Conservation (phyloP, 2,329 filamentous ascomycete genomes). For the Beauveria scarabaeidicola region DNA sequence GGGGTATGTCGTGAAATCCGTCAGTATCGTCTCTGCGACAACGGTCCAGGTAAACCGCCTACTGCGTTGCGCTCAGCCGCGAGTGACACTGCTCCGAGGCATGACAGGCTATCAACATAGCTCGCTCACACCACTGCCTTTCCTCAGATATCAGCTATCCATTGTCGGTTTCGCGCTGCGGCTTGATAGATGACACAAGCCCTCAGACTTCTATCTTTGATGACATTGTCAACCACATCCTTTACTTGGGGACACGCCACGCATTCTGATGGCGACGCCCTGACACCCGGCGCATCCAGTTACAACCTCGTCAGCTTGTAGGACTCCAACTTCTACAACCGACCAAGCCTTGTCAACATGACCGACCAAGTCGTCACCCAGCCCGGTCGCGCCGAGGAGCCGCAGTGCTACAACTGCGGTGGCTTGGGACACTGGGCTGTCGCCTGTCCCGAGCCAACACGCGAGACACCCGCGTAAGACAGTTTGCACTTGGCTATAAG, state of each 20-base stretch:
- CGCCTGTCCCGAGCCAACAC: slow-evolving; percentile 43
- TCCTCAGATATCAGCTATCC: not conserved
- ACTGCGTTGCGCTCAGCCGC: not conserved
- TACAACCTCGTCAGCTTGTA: not conserved
- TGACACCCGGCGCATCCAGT: not conserved
- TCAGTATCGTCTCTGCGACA: not conserved
- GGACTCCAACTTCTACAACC: not conserved
- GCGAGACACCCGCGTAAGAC: slow-evolving; percentile 41
- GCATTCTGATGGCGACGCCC: not conserved
- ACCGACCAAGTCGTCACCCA: slow-evolving; percentile 21
- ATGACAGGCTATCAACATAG: not conserved
- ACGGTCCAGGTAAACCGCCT: not conserved
- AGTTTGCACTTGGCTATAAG: not conserved
- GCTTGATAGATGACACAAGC: not conserved
- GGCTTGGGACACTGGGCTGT: slow-evolving; percentile 42
- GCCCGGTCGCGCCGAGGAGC: slow-evolving; percentile 24
- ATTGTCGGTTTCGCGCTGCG: not conserved
- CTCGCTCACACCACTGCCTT: not conserved
- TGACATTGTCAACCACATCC: not conserved
- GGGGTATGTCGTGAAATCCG: slow-evolving; percentile 14
- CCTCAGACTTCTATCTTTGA: not conserved
- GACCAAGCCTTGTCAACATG: slow-evolving; percentile 19
- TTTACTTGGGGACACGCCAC: not conserved
- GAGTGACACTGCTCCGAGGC: not conserved
- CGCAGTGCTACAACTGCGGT: slow-evolving; percentile 48